Evolutionary conservation across 2,329 filamentous ascomycete species (phyloP).

Genomic region (Fusarium mexicanum): DNA sequence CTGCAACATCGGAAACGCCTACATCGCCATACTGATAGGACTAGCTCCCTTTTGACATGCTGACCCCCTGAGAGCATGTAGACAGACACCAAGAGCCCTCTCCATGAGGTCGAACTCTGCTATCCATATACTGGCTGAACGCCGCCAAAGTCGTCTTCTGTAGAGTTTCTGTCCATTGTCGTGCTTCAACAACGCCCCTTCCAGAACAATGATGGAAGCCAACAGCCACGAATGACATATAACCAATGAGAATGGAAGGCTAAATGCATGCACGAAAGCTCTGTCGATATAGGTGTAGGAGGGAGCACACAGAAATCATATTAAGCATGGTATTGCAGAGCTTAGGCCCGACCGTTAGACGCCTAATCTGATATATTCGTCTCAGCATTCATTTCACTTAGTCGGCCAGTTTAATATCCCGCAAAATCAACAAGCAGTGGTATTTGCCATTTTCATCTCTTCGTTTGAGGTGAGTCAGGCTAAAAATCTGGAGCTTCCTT

Average conservation of each 20-base stretch:
- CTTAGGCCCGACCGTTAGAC: background rate
- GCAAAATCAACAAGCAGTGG: background rate
- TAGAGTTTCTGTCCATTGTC: background rate
- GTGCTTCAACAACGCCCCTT: conserved; percentile 43
- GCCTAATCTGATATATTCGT: background rate
- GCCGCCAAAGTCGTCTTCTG: conserved; percentile 20
- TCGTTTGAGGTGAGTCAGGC: conserved; percentile 14
- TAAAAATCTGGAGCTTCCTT: conserved; percentile 5
- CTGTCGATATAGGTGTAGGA: background rate
- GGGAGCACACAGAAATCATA: background rate
- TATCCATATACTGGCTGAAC: background rate
- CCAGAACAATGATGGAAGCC: background rate
- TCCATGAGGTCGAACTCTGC: conserved; percentile 1
- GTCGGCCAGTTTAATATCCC: background rate
- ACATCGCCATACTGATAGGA: background rate
- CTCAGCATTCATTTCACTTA: background rate
- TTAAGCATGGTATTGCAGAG: background rate
- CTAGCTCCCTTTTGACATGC: background rate
- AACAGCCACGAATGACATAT: background rate
- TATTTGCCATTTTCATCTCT: too few species aligned
- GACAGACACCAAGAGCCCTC: background rate
- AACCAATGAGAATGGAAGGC: conserved; percentile 20
- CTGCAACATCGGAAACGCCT: background rate
- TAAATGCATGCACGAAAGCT: conserved; percentile 12
- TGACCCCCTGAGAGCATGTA: background rate